These are phyloP conservation scores for Peronosclerospora sorghi DNA, from an alignment of 352 stramenopile genomes.

Conservation along the genomic window DNA sequence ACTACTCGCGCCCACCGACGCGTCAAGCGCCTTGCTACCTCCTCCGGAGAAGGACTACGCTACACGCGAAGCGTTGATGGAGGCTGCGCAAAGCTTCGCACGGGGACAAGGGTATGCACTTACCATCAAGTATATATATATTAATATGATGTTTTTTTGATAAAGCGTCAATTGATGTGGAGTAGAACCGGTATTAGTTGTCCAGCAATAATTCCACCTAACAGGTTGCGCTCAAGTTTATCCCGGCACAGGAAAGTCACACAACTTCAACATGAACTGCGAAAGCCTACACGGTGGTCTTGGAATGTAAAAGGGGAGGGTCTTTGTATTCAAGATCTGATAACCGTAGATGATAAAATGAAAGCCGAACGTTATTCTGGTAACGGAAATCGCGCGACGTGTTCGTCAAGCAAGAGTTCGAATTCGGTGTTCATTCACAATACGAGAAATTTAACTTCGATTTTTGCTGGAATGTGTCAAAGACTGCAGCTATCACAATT, in stretches of 20 bases:
- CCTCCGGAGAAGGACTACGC: too few relatives aligned
- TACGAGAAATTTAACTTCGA: conserved; percentile 93
- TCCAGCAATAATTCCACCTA: conserved; percentile 82
- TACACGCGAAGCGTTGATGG: too few relatives aligned
- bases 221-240: conserved; percentile 88
- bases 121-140: conserved; percentile 88
- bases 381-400: conserved; percentile 42
- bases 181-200: conserved; percentile 64
- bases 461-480: conserved; percentile 68
- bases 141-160: conserved; percentile 95
- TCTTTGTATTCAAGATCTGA: conserved; percentile 83
- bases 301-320: conserved; percentile 93
- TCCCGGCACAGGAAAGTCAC: conserved; percentile 85
- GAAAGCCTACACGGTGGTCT: conserved; percentile 85
- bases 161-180: conserved; percentile 76
- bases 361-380: conserved; percentile 25
- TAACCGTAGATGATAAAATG: conserved; percentile 36
- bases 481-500: conserved; percentile 37
- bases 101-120: too few relatives aligned
- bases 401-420: conserved; percentile 68
- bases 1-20: too few relatives aligned
- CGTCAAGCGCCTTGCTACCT: too few relatives aligned
- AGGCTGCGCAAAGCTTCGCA: conserved; percentile 77
- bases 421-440: conserved; percentile 81
- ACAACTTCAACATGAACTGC: conserved; percentile 92